A percentile compares a stretch with the other conserved stretches of the same genome.
These are phyloP conservation scores for Chamaecrista fasciculata DNA, from an alignment of 306 rosid genomes.

Conservation along the genomic window DNA sequence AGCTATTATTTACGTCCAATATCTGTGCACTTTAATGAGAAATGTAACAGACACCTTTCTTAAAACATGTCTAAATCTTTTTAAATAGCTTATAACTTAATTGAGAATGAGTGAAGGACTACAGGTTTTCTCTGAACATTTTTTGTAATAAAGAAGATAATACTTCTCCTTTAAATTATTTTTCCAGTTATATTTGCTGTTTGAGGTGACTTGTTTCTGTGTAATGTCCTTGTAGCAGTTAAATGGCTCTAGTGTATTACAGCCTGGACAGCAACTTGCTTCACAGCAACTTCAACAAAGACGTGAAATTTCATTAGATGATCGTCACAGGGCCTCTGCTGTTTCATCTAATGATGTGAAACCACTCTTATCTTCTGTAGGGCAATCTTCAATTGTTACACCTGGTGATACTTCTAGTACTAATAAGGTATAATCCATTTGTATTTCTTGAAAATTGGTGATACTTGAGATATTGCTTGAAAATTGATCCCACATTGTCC, in stretches of 20 bases:
- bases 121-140: background rate
- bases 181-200: background rate
- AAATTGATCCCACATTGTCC: too few relatives aligned
- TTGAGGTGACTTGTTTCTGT: slow-evolving; percentile 17
- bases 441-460: too few relatives aligned
- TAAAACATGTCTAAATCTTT: too few relatives aligned
- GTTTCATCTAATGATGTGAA: slow-evolving; percentile 57
- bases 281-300: slow-evolving; percentile 76
- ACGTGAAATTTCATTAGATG: slow-evolving; percentile 66
- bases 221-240: slow-evolving; percentile 49
- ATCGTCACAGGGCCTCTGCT: slow-evolving; percentile 55
- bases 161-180: slow-evolving; percentile 9
- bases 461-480: too few relatives aligned
- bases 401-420: slow-evolving; percentile 47
- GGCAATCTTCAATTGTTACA: slow-evolving; percentile 56
- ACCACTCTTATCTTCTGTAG: slow-evolving; percentile 54
- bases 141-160: background rate
- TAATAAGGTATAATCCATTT: slow-evolving; percentile 55
- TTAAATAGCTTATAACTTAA: too few relatives aligned
- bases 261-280: slow-evolving; percentile 60
- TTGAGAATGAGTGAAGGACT: too few relatives aligned
- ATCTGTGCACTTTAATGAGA: too few relatives aligned
- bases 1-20: too few relatives aligned
- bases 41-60: too few relatives aligned
- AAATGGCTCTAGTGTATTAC: slow-evolving; percentile 52